phyloP scores from a whole-genome alignment of 78 protist species.

The Dictyostelium intermedium region DNA sequence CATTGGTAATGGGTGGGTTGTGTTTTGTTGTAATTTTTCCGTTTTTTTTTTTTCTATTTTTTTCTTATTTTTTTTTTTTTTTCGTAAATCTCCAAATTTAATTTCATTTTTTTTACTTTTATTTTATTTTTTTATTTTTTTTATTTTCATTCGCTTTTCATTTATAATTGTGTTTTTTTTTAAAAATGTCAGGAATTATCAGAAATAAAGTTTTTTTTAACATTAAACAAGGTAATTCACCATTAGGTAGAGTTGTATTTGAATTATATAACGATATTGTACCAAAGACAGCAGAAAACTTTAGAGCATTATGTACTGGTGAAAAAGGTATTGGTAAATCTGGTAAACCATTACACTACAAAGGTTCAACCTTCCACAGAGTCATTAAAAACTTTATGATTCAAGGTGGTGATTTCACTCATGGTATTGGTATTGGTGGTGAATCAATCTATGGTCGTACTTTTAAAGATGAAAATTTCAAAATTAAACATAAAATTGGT shows the following conservation, averaged over 20 bases:
- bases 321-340: conserved; percentile 89
- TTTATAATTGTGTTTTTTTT: too few relatives aligned
- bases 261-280: conserved; percentile 79
- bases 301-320: conserved; percentile 93
- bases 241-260: conserved; percentile 76
- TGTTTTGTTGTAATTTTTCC: too few relatives aligned
- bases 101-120: not conserved
- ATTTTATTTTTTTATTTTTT: not conserved
- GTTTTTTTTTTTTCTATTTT: too few relatives aligned
- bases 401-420: conserved; percentile 94
- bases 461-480: conserved; percentile 96
- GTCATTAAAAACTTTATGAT: conserved; percentile 89
- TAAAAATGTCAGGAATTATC: not conserved
- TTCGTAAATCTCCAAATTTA: too few relatives aligned
- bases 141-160: not conserved
- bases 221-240: conserved; percentile 31
- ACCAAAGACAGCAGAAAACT: conserved; percentile 97
- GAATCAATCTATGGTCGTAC: conserved; percentile 95
- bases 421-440: conserved; percentile 94
- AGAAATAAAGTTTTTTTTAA: conserved; percentile 82
- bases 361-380: conserved; percentile 91
- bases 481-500: conserved; percentile 91
- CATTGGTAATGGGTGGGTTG: too few relatives aligned
- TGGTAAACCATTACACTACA: conserved; percentile 89
- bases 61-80: too few relatives aligned